These are phyloP conservation scores for Starmerella lactis-condensi DNA, from an alignment of 805 yeast species.

Conservation along the genomic window DNA sequence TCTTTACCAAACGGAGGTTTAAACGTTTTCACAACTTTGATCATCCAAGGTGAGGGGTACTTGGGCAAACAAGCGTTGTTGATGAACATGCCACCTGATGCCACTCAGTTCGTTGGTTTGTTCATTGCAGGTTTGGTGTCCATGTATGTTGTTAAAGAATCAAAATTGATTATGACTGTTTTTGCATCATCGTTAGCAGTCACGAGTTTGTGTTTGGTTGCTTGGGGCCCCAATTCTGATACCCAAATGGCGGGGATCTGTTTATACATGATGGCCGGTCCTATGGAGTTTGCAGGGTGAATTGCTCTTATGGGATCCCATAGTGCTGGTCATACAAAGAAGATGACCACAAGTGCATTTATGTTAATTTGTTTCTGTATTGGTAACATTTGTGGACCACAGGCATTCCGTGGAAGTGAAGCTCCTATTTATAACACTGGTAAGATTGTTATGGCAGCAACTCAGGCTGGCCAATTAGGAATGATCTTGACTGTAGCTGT, in stretches of 20 bases:
- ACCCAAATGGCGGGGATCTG: constrained; percentile 12
- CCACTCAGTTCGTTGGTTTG: constrained; percentile 23
- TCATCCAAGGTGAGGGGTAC: constrained; percentile 30
- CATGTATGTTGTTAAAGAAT: constrained; percentile 1
- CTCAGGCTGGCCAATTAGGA: constrained; percentile 29
- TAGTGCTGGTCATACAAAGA: constrained; percentile 41
- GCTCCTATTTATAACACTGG: constrained; percentile 44
- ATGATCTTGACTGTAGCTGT: constrained; percentile 15
- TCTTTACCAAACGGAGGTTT: constrained; percentile 40
- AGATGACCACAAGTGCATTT: constrained; percentile 30
- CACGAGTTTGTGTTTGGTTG: constrained; percentile 10
- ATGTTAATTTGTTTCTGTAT: constrained; percentile 33
- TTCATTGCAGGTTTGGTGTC: constrained; percentile 7
- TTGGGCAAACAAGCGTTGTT: constrained; percentile 25
- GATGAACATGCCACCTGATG: constrained; percentile 30
- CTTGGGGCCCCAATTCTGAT: constrained; percentile 14
- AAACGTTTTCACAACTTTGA: constrained; percentile 31
- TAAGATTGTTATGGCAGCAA: constrained; percentile 39
- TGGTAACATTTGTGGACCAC: constrained; percentile 41
- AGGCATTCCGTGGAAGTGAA: constrained; percentile 38
- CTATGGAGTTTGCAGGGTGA: constrained; percentile 8
- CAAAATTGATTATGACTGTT: constrained; percentile 9
- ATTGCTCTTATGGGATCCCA: constrained; percentile 26
- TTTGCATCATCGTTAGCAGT: constrained; percentile 5
- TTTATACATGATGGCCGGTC: constrained; percentile 6